Evolutionary conservation across 164 flowering plant species (phyloP), one percentile per base, ranked within the genome.

Genomic region (Warburgia ugandensis): DNA sequence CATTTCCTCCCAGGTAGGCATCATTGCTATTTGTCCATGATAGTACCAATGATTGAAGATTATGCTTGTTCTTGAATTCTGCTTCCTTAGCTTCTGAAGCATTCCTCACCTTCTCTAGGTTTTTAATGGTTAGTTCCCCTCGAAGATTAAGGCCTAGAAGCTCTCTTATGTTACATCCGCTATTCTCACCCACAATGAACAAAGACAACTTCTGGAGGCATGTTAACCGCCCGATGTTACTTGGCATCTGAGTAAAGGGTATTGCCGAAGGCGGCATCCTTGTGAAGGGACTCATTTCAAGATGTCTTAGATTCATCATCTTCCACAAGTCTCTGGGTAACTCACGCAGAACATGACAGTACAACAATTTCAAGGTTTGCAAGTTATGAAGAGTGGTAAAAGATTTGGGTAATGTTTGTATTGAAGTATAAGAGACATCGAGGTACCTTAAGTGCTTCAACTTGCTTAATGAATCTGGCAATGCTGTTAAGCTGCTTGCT

Each of bases 401-500:
- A 4, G 49, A 23, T 17, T 48, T 12, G 0, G 65, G 59, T 19
- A 61, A 26, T 31, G 1, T 23, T 23, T 28, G 6, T 4, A 60
- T 45, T 1, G 19, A 2, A 19, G 49, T 45, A 2, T 14, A 3
- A 28, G 64, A 51, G 12, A 60, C 6, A 20, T 60, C 46, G 29
- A 60, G 58, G 32, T 29, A 39, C 51, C 58, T 52, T 26, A 60
- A 23, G 22, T 52, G 56, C 17, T 46, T 54, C 52, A 60, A 22
- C 14, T 46, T 14, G 10, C 48, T 48, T 0, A 45, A 21, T 3
- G 52, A 54, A 8, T 54, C 20, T 3, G 53, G 59, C 36, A 61
- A 26, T 3, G 6, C 13, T 2, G 31, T 29, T 10, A 74, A 21
- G 37, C 58, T 40, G 41, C 35, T 20, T n/a, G n/a, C n/a, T 0